Evolutionary conservation across 768 basidiomycete genomes (phyloP), one percentile per base, ranked within the genome.

Genomic region (Panus rudis): DNA sequence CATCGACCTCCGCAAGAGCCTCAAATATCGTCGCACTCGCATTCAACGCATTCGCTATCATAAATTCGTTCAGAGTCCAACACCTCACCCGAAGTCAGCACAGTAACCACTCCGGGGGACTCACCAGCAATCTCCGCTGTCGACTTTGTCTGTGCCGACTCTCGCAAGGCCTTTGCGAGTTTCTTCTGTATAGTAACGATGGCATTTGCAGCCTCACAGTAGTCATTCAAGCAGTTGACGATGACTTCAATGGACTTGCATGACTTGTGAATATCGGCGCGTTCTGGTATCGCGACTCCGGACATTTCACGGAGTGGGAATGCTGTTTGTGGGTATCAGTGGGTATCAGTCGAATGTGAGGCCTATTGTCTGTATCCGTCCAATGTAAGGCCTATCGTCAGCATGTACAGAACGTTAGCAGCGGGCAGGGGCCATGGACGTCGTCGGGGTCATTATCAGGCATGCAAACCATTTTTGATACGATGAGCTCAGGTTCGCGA

Each of bases 191-290:
- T 60, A 2, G 69, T 51, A 6, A 77, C 78, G 10, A 84, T 67
- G 4, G 78, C 75, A 24, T 67, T 70, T 4, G 75, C 76, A 6
- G 82, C 79, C 51, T 90, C 83, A 55, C 76, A 82, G 54, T 89
- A 90, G 59, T 87, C 83, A 53, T 76, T 79, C 45, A 90, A 68
- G 37, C 78, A 62, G 49, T 68, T 72, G 45, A 85, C 72, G 23
- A 89, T 72, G 10, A 68, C 65, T 51, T 90, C 86, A 42, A 89
- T 67, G 3, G 83, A 71, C 58, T 81, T 83, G 71, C 88, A 88
- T 5, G 83, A 78, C 61, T 81, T 89, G 70, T 89, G 87, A 12
- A 90, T 72, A 49, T 89, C 85, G 14, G 66, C 57, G 17, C 84
- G 75, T 43, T 88, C 86, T 6, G 75, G 72, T 7, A 81, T 60